Evolutionary conservation across 352 stramenopile genomes (phyloP).

Genomic region (Elongisporangium senticosum): DNA sequence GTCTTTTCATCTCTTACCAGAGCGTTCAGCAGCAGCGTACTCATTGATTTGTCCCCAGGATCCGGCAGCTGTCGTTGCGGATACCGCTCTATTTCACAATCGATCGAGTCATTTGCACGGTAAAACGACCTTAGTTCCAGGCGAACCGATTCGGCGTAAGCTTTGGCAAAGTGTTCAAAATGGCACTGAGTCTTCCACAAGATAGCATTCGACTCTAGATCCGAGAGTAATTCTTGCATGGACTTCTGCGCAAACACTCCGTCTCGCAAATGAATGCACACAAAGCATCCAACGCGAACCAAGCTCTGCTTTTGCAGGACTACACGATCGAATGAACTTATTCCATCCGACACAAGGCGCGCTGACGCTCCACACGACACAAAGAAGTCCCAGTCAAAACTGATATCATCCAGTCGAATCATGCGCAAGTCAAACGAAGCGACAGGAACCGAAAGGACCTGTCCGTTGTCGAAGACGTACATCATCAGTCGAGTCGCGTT

Average conservation of each 20-base stretch:
- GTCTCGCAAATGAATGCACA: conserved; percentile 1
- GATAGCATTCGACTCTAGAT: conserved; percentile 9
- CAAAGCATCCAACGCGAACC: conserved; percentile 4
- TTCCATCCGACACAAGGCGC: background rate
- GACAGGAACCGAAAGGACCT: conserved; percentile 11
- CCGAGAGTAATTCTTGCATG: conserved; percentile 15
- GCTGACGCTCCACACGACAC: background rate
- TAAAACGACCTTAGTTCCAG: conserved; percentile 2
- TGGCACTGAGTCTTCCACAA: conserved; percentile 10
- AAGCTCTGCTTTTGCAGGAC: conserved; percentile 6
- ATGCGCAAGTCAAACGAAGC: conserved; percentile 4
- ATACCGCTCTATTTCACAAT: conserved; percentile 1
- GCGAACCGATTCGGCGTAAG: conserved; percentile 10
- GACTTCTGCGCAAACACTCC: conserved; percentile 19
- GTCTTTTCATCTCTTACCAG: background rate
- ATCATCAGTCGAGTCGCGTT: conserved; percentile 11
- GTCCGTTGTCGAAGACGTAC: conserved; percentile 24
- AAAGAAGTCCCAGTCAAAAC: conserved; percentile 3
- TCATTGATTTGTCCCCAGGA: too few relatives aligned
- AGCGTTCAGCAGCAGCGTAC: background rate
- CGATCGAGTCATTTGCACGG: background rate
- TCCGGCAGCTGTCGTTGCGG: background rate
- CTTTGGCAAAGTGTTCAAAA: conserved; percentile 7
- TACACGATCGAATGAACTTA: background rate
- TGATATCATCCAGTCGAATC: background rate